phyloP scores from a whole-genome alignment of 1,139 yeast species.

The Yamadazyma membranifaciens region DNA sequence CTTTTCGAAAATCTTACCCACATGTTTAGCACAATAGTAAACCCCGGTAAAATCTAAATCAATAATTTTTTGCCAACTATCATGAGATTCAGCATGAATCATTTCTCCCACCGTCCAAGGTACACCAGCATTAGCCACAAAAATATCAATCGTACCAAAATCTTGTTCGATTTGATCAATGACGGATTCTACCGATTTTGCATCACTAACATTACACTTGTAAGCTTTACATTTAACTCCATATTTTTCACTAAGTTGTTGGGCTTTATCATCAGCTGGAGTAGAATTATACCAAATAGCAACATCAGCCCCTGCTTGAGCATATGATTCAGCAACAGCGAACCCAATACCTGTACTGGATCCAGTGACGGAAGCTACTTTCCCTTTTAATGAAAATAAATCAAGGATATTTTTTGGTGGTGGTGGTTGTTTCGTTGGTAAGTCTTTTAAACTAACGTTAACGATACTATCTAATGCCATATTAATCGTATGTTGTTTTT shows the following conservation, averaged over 20 bases:
- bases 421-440: constrained; percentile 29
- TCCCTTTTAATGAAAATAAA: constrained; percentile 70
- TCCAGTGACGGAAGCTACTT: constrained; percentile 87
- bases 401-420: constrained; percentile 38
- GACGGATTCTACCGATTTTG: constrained; percentile 56
- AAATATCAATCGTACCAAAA: constrained; percentile 75
- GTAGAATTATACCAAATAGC: constrained; percentile 69
- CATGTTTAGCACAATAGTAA: constrained; percentile 68
- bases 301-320: constrained; percentile 90
- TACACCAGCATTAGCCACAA: constrained; percentile 90
- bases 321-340: constrained; percentile 81
- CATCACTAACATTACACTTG: constrained; percentile 64
- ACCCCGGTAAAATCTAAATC: constrained; percentile 75
- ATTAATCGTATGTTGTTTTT: neutral
- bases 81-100: constrained; percentile 53
- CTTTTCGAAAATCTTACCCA: constrained; percentile 69
- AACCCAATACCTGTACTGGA: constrained; percentile 84
- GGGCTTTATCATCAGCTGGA: constrained; percentile 61
- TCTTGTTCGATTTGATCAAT: constrained; percentile 62
- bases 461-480: constrained; percentile 15
- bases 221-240: constrained; percentile 71
- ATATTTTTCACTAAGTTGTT: constrained; percentile 55
- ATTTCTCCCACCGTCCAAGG: constrained; percentile 79
- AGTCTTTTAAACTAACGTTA: constrained; percentile 26
- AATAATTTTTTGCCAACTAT: constrained; percentile 63